Percentiles rank a stretch among this genome's conserved stretches.
phyloP scores from a whole-genome alignment of 2,329 filamentous ascomycete genomes.

The Talaromyces sp. region DNA sequence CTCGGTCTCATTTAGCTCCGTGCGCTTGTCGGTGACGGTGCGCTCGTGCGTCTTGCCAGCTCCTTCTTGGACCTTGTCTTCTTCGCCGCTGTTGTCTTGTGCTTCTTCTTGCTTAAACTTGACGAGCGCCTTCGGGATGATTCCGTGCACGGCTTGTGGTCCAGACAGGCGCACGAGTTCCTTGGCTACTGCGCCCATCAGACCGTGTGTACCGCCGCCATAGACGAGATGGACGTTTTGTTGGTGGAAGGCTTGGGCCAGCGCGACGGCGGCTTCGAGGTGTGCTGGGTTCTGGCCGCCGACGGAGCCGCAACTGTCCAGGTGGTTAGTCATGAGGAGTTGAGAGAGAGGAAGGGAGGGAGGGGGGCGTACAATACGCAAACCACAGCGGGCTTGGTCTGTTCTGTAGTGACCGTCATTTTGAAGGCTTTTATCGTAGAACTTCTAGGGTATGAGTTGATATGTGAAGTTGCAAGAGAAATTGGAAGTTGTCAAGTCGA shows the following conservation, averaged over 20 bases:
- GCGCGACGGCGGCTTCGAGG: conserved; percentile 68
- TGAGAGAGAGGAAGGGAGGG: background rate
- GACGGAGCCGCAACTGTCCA: conserved; percentile 69
- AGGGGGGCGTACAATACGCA: conserved; percentile 67
- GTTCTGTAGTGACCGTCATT: background rate
- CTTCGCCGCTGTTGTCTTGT: conserved; percentile 11
- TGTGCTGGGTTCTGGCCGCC: conserved; percentile 68
- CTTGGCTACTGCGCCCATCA: conserved; percentile 92
- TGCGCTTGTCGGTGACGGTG: conserved; percentile 36
- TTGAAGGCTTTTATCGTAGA: background rate
- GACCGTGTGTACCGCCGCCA: conserved; percentile 80
- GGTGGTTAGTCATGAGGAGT: conserved; percentile 14
- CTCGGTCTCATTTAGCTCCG: conserved; percentile 33
- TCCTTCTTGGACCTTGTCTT: conserved; percentile 47
- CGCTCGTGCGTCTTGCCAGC: conserved; percentile 45
- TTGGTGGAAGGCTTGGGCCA: conserved; percentile 68
- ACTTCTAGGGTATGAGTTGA: background rate
- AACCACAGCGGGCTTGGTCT: conserved; percentile 57
- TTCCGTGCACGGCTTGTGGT: conserved; percentile 78
- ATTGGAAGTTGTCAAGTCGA: background rate
- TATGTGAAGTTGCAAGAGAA: background rate
- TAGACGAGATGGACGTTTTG: conserved; percentile 83
- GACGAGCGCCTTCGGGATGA: conserved; percentile 84
- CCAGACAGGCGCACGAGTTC: conserved; percentile 80
- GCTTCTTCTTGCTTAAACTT: conserved; percentile 55